Evolutionary conservation across 2,329 filamentous ascomycete species (phyloP), one percentile per base, ranked within the genome.

Genomic region (Fusarium tuaranense): DNA sequence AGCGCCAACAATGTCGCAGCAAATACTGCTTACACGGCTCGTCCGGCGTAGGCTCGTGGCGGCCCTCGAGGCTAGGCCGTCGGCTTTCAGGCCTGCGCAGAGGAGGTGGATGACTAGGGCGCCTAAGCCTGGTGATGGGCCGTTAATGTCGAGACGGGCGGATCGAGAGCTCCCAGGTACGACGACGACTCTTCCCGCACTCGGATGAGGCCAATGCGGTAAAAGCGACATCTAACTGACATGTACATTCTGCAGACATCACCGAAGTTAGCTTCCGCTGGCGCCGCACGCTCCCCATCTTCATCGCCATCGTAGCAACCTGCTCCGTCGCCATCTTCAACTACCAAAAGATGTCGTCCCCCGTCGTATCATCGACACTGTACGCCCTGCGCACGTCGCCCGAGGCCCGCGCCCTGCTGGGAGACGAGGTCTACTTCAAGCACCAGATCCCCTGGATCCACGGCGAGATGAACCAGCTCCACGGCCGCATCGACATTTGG

Each of bases 301-400:
- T 98, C 88, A 82, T 93, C 63, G 83, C 89, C 73, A 86, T 94
- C 73, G 91, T 98, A 77, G 89, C 90, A 59, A 87, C 88, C 65
- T 93, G 92, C 76, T 92, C 92, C 75, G 86, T 97, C 70, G 94
- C 93, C 77, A 98, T 99, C 84, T 98, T 99, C 93, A 99, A 99
- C 89, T 98, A 99, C 90, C 96, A 99, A 83, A 98, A 98, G 84
- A 91, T 92, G 67, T 95, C 94, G n/a, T 95, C 92, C 30, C 94
- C 93, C 65, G 90, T 96, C 34, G 94, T 98, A n/a, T 91, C 91
- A 65, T 94, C 93, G 65, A 97, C 95, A 6, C 90, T 99, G 32
- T 99, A 98, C 87, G 94, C 96, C 1, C 89, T 99, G 73, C 94
- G 97, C 74, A 97, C 94, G 4, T 95, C 93, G 67, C 86, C 90